Conservation (phyloP, 805 yeast species). For the Saccharomycodes ludwigii region DNA sequence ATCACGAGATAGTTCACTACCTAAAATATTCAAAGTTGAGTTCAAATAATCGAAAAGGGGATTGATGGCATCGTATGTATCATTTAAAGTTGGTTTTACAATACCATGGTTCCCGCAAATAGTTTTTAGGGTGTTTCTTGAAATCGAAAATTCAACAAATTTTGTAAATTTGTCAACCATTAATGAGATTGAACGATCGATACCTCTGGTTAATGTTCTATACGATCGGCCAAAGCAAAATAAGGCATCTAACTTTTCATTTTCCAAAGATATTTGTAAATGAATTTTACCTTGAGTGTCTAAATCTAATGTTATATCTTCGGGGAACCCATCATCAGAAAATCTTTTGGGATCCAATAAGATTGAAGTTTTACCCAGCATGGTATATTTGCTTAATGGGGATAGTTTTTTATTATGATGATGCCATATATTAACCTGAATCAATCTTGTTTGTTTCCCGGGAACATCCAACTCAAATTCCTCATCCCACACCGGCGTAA, state of each 20-base stretch:
- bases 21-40: constrained; percentile 52
- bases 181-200: constrained; percentile 52
- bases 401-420: constrained; percentile 27
- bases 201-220: constrained; percentile 48
- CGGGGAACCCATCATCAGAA: constrained; percentile 57
- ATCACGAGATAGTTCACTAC: constrained; percentile 41
- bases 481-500: constrained; percentile 80
- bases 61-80: constrained; percentile 50
- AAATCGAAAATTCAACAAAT: constrained; percentile 44
- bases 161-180: constrained; percentile 65
- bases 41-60: constrained; percentile 69
- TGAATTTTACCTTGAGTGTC: constrained; percentile 59
- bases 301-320: constrained; percentile 39
- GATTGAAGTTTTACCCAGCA: constrained; percentile 53
- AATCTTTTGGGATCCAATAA: constrained; percentile 51
- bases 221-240: constrained; percentile 71
- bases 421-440: constrained; percentile 63
- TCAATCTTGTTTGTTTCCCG: constrained; percentile 30
- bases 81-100: constrained; percentile 30
- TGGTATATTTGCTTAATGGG: constrained; percentile 37
- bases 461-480: constrained; percentile 48
- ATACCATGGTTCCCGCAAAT: constrained; percentile 42
- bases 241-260: constrained; percentile 67
- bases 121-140: constrained; percentile 42
- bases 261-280: constrained; percentile 62